Evolutionary conservation across 805 yeast species (phyloP).

Genomic region (Komagataella pseudopastoris): DNA sequence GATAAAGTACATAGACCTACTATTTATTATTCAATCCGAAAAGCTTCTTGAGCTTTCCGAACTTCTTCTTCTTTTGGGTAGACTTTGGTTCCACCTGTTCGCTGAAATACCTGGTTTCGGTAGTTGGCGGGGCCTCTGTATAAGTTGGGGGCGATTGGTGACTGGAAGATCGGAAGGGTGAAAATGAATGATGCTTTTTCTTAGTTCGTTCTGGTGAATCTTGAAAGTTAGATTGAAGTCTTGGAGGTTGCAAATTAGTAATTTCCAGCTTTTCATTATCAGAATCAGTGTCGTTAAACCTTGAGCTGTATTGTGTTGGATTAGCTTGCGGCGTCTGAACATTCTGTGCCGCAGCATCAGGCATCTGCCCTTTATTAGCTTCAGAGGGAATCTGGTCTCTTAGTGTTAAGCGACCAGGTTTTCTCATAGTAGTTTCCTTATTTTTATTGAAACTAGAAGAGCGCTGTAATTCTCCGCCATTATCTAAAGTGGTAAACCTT

Average conservation of each 20-base stretch:
- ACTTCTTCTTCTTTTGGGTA: conserved; percentile 17
- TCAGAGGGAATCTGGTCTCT: neutral
- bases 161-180: neutral
- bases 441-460: conserved; percentile 47
- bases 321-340: neutral
- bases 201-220: neutral
- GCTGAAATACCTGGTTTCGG: conserved; percentile 5
- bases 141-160: neutral
- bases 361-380: neutral
- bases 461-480: conserved; percentile 11
- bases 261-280: neutral
- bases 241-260: neutral
- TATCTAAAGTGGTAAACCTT: conserved; percentile 18
- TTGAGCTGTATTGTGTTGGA: neutral
- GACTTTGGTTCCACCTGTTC: conserved; percentile 8
- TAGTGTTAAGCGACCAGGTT: neutral
- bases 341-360: neutral
- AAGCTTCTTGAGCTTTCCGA: conserved; percentile 19
- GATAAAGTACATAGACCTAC: neutral
- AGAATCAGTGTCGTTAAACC: neutral
- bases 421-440: neutral
- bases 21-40: conserved; percentile 13
- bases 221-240: neutral
- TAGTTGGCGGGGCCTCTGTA: neutral
- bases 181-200: neutral